Conservation (phyloP, 2,329 filamentous ascomycete species). For the Hypoxylon sp. region DNA sequence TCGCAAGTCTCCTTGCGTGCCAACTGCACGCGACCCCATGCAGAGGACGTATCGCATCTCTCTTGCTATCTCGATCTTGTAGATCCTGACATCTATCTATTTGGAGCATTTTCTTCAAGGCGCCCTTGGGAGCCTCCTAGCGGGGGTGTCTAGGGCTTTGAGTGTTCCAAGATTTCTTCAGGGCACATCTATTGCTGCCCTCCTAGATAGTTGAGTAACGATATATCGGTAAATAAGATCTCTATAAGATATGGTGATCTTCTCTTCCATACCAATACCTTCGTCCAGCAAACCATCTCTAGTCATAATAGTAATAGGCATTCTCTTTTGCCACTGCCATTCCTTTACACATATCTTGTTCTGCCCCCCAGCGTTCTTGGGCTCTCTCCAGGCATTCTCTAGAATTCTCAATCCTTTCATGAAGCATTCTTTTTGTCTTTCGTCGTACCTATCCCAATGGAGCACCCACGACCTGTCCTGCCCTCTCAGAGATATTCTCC, state of each 20-base stretch:
- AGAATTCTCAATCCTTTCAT: constrained; percentile 52
- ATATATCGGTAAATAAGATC: constrained; percentile 35
- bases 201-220: constrained; percentile 38
- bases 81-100: constrained; percentile 48
- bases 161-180: constrained; percentile 41
- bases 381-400: constrained; percentile 50
- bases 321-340: constrained; percentile 54
- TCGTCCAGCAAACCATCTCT: constrained; percentile 43
- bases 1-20: constrained; percentile 51
- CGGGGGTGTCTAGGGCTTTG: constrained; percentile 45
- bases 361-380: constrained; percentile 54
- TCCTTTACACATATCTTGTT: constrained; percentile 56
- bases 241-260: constrained; percentile 53
- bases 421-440: constrained; percentile 52
- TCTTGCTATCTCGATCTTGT: constrained; percentile 38
- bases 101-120: constrained; percentile 48
- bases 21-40: constrained; percentile 38
- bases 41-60: constrained; percentile 33
- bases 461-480: constrained; percentile 61
- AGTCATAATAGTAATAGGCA: constrained; percentile 49
- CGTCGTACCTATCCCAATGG: constrained; percentile 52
- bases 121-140: constrained; percentile 50
- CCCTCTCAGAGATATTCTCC: constrained; percentile 66
- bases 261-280: constrained; percentile 52
- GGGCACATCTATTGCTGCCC: constrained; percentile 44